A percentile compares a stretch with the other conserved stretches of the same genome.
Conservation (phyloP, 176 grass and related monocot genomes). For the Tillandsia fasciculata region DNA sequence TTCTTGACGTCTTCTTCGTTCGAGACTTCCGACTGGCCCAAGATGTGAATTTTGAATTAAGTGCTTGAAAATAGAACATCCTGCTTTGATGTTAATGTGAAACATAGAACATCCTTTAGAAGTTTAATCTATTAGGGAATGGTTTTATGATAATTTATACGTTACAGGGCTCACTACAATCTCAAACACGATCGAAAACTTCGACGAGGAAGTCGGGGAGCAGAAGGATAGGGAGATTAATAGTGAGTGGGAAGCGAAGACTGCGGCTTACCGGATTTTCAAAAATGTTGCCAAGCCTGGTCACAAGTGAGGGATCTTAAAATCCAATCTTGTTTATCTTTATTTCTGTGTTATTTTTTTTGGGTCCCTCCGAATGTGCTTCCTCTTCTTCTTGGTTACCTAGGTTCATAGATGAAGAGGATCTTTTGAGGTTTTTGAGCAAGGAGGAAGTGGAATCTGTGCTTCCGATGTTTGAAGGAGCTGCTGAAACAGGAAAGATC, state of each 20-base stretch:
- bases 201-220: conserved; percentile 55
- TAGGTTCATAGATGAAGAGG: conserved; percentile 74
- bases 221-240: conserved; percentile 82
- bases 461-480: conserved; percentile 90
- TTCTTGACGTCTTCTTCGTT: no score
- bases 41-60: no score
- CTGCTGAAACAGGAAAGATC: conserved; percentile 54
- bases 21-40: no score
- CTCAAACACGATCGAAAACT: conserved; percentile 71
- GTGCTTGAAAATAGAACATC: no score
- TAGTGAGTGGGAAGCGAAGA: conserved; percentile 73
- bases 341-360: background rate
- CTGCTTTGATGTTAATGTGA: no score
- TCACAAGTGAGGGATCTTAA: conserved; percentile 38
- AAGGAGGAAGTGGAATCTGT: conserved; percentile 56
- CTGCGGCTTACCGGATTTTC: conserved; percentile 58
- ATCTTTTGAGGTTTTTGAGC: conserved; percentile 80
- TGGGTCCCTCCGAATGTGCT: conserved; percentile 5
- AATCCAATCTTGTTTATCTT: background rate
- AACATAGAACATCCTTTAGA: no score
- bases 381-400: conserved; percentile 14
- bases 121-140: no score
- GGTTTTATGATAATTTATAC: no score
- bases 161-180: conserved; percentile 48
- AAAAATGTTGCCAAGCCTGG: conserved; percentile 72